phyloP scores from a whole-genome alignment of 2,329 filamentous ascomycete species.

The Colletotrichum sp. region DNA sequence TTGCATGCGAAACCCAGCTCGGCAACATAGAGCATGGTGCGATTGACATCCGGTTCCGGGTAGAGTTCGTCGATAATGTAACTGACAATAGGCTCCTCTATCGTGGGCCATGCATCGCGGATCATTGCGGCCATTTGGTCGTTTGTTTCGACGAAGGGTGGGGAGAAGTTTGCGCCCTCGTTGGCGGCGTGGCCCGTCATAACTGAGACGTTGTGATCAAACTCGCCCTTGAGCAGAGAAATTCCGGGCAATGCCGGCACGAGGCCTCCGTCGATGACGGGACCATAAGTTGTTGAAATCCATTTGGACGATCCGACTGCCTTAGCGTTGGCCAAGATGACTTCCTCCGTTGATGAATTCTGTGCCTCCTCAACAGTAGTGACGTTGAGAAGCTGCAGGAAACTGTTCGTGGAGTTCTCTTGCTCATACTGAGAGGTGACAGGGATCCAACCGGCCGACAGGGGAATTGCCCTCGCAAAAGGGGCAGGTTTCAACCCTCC shows the following conservation, averaged over 20 bases:
- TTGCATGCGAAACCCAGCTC: conserved; percentile 56
- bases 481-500: conserved; percentile 6
- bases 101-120: conserved; percentile 27
- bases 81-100: conserved; percentile 28
- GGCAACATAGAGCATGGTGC: conserved; percentile 40
- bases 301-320: not conserved
- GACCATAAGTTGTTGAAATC: not conserved
- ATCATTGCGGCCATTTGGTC: conserved; percentile 39
- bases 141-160: conserved; percentile 47
- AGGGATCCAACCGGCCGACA: not conserved
- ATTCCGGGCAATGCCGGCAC: conserved; percentile 15
- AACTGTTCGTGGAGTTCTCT: conserved; percentile 1
- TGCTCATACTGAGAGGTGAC: not conserved
- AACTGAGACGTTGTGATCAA: not conserved
- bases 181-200: conserved; percentile 47
- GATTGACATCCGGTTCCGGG: conserved; percentile 42
- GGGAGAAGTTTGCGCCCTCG: conserved; percentile 51
- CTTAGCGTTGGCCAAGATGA: conserved; percentile 2
- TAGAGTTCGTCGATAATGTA: conserved; percentile 51
- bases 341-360: not conserved
- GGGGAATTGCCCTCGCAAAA: conserved; percentile 18
- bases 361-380: conserved; percentile 1
- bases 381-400: conserved; percentile 2
- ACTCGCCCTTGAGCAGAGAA: conserved; percentile 5
- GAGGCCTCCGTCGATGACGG: conserved; percentile 10